A percentile compares a stretch with the other conserved stretches of the same genome.
These are phyloP conservation scores for Colletotrichum sp. DNA, from an alignment of 2,329 filamentous ascomycete species.

Conservation along the genomic window DNA sequence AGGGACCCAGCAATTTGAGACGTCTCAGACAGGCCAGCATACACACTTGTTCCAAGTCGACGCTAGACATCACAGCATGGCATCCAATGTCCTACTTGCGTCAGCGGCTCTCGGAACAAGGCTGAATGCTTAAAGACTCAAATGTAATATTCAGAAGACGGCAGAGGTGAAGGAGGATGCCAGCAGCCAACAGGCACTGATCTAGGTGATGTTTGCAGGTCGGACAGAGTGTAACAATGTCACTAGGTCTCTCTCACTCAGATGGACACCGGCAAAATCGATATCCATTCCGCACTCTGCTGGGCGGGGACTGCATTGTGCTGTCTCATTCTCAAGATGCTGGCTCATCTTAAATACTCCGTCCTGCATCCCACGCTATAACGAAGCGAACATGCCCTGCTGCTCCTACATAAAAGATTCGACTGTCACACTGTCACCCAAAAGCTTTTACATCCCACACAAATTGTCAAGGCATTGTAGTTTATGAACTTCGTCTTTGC, in stretches of 20 bases:
- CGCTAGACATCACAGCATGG: background rate
- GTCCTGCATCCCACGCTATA: no score
- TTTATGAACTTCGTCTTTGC: no score
- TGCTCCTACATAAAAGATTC: no score
- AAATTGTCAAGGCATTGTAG: no score
- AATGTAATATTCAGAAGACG: background rate
- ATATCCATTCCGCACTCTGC: background rate
- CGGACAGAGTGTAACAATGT: background rate
- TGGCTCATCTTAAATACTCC: background rate
- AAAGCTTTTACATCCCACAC: rapidly evolving
- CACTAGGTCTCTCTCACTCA: background rate
- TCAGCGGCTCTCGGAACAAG: no score
- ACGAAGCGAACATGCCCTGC: no score
- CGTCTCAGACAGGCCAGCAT: no score
- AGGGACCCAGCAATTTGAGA: no score
- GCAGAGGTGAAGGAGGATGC: background rate
- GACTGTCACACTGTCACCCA: rapidly evolving
- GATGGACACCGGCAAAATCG: background rate
- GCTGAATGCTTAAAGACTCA: rapidly evolving
- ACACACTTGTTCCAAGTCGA: no score
- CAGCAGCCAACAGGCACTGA: rapidly evolving
- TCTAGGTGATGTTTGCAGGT: background rate
- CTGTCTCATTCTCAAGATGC: background rate
- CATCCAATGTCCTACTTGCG: no score
- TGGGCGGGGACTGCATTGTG: rapidly evolving